Evolutionary conservation across 2,329 filamentous ascomycete species (phyloP), one percentile per base, ranked within the genome.

Genomic region (Trichoderma endophyticum): DNA sequence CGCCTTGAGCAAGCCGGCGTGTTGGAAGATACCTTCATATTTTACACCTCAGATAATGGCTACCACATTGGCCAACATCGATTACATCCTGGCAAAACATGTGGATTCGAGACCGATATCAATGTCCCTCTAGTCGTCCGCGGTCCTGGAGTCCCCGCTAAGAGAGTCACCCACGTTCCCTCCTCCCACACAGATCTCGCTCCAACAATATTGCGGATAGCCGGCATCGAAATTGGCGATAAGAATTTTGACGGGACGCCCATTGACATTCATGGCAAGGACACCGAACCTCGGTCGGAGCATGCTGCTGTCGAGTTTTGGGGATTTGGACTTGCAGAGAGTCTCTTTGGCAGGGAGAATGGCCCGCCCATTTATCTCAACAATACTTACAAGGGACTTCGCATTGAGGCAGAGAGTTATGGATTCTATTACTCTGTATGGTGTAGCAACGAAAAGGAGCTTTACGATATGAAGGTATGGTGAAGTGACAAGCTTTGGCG

Each of bases 401-500:
- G 89, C n/a, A 79, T 91, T 6, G 82, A 89, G 4, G 81, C 84
- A 0, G 77, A 84, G 2, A 79, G 81, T 5, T 92, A 92, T 76
- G 88, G 86, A 75, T 77, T 92, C 6, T 88, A 89, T 73, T 93
- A 93, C 75, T 86, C 89, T 0, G 88, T 92, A 0, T 93, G 90
- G 90, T 93, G 91, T 76, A 91, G 81, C 15, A 89, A 89, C 66
- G 90, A 92, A 76, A 87, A 88, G 70, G 90, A 93, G 77, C 84
- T 91, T 2, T 93, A 92, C 77, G 85, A 92, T 73, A 76, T 91
- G 51, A 86, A 83, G 76, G 88, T 77, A 73, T 8, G 76, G 62
- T 6, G 18, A 9, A 63, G 3, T 30, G 63, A 36, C 59, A 8
- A n/a, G 21, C 6, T 18, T 6, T 12, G n/a, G 32, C 14, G 5